Evolutionary conservation across 805 yeast genomes (phyloP), one percentile per base, ranked within the genome.

Genomic region (Suhomyces kilbournensis): DNA sequence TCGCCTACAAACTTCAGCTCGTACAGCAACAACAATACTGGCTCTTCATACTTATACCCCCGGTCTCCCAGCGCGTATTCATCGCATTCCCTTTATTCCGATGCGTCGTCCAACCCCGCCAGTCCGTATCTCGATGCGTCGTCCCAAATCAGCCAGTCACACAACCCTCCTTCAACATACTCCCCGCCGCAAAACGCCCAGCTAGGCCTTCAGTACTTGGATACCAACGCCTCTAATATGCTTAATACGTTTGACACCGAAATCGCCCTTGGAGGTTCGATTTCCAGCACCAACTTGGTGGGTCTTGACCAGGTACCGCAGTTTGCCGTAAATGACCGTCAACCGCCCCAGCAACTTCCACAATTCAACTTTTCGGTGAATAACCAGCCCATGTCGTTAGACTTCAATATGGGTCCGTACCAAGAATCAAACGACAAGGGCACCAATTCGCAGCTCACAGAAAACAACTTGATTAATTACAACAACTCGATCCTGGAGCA

Each of bases 191-290:
- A 35, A 17, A 15, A 3, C 9, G 19, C 39, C 14, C 42, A 38
- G 14, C 23, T 38, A 7, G 35, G 42, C 46, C 15, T 23, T n/a
- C 55, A 54, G 28, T 53, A 53, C 35, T 44, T 53, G 28, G 53
- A 48, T 14, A 23, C 58, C 1, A 28, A 44, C 46, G 15, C 46
- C 20, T 44, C 47, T 9, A 32, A 47, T 26, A 25, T 30, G 35
- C 52, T 50, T 15, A 61, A 60, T 44, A 44, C 57, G 3, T 72
- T 71, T 53, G 72, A 68, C 49, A 60, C 61, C 22, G 77, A 72
- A 53, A 72, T 74, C 17, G 68, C 63, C 1, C 60, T 74, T 34
- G 79, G 79, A 2, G 74, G 69, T 35, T 71, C 76, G 4, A 64
- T 74, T 2, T 69, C 74, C 23, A 60, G 66, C 47, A 68, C 75